Conservation (phyloP, 2,329 filamentous ascomycete species). For the Pseudogymnoascus sp. region DNA sequence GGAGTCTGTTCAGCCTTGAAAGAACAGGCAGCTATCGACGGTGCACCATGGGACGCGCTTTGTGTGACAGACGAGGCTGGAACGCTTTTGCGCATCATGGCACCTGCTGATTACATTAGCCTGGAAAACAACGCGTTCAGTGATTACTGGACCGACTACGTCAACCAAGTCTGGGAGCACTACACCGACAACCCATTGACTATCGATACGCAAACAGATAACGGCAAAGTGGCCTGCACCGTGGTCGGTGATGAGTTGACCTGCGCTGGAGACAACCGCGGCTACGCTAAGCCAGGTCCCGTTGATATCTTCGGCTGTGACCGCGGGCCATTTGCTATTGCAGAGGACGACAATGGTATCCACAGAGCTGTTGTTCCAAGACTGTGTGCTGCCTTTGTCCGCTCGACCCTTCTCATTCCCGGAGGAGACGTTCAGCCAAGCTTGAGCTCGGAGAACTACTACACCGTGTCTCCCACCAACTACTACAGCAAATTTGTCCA, state of each 20-base stretch:
- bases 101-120: constrained; percentile 28
- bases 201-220: constrained; percentile 58
- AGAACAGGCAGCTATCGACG: constrained; percentile 48
- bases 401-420: constrained; percentile 54
- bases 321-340: constrained; percentile 49
- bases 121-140: constrained; percentile 35
- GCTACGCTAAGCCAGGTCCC: constrained; percentile 48
- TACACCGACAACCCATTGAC: constrained; percentile 37
- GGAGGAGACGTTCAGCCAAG: constrained; percentile 41
- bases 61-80: constrained; percentile 24
- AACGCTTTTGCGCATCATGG: constrained; percentile 33
- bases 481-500: constrained; percentile 63
- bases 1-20: constrained; percentile 45
- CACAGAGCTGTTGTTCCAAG: constrained; percentile 53
- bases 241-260: constrained; percentile 27
- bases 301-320: constrained; percentile 47
- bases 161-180: constrained; percentile 37
- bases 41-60: constrained; percentile 51
- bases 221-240: constrained; percentile 45
- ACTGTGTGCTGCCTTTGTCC: constrained; percentile 69
- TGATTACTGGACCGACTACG: constrained; percentile 39
- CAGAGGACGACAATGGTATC: not conserved
- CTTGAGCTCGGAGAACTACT: constrained; percentile 42
- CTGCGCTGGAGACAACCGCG: constrained; percentile 14
- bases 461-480: constrained; percentile 50